Evolutionary conservation across 2,329 filamentous ascomycete genomes (phyloP), one percentile per base, ranked within the genome.

Genomic region (Madurella mycetomatis): DNA sequence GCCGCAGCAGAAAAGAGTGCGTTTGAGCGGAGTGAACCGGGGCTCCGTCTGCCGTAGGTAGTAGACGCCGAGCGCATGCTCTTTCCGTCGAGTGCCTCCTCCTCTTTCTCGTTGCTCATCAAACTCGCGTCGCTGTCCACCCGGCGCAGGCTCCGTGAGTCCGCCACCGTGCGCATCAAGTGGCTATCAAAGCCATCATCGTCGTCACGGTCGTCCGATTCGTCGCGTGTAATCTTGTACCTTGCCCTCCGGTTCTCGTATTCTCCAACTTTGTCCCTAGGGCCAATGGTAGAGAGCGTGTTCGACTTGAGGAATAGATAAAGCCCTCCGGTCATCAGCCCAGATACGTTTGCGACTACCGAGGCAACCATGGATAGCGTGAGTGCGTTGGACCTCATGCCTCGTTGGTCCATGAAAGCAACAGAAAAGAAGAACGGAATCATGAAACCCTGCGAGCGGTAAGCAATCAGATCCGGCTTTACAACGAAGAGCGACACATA

Each of bases 281-380:
- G 71, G 52, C 69, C 77, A 48, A 84, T 81, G 25, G 80, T 80
- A 12, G 79, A 76, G 12, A 79, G 74, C 13, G 78, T 81, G 59
- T 82, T 85, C 2, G 84, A 83, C 59, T 85, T 80, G 47, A 89
- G 74, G 62, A 87, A 85, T 9, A 88, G 72, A 61, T 88, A 85
- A 19, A 88, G 74, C 15, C 83, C 79, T 4, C 84, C 83, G 15
- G 81, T 84, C 66, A 84, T 76, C 15, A 88, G 70, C 2, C 85
- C 86, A 0, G 84, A 84, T 2, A 86, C 73, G 64, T 87, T 87
- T 15, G 83, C 74, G 2, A 84, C 81, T 7, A 88, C 81, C 15
- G 84, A 80, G 25, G 83, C 82, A 41, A 87, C 79, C 74, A 86
- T 83, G 2, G 82, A 76, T 4, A 85, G 70, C 54, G 67, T 78